Evolutionary conservation across 2,329 filamentous ascomycete genomes (phyloP).

Genomic region (Aspergillus awamori): DNA sequence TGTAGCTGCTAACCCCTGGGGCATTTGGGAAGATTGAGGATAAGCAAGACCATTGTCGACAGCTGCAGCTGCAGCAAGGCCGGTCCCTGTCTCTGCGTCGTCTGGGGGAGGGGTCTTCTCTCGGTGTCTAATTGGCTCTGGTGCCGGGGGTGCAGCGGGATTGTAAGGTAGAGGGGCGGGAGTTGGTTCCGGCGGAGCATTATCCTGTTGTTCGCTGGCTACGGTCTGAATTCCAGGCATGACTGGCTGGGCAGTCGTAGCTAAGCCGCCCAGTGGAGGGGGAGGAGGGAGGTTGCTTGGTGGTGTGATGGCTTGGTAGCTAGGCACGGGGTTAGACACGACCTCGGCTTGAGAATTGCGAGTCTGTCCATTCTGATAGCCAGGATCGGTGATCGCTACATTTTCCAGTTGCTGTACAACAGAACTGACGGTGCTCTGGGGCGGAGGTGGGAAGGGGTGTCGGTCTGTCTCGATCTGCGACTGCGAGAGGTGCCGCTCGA

Average conservation of each 20-base stretch:
- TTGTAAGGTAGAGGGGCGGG: conserved; percentile 64
- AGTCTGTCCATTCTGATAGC: conserved; percentile 50
- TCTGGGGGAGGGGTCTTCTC: conserved; percentile 67
- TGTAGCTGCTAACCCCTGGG: conserved; percentile 16
- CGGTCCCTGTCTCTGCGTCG: conserved; percentile 55
- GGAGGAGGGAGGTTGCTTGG: conserved; percentile 29
- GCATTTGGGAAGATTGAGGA: conserved; percentile 31
- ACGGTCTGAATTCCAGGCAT: conserved; percentile 17
- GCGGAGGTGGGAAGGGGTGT: conserved; percentile 39
- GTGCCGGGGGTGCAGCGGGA: conserved; percentile 66
- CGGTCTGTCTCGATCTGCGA: conserved; percentile 55
- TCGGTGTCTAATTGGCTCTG: conserved; percentile 65
- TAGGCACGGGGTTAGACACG: conserved; percentile 18
- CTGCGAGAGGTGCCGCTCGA: conserved; percentile 38
- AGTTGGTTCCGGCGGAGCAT: conserved; percentile 26
- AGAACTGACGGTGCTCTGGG: conserved; percentile 54
- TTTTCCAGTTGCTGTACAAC: conserved; percentile 67
- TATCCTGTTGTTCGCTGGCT: conserved; percentile 29
- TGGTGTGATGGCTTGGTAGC: conserved; percentile 23
- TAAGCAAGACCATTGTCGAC: conserved; percentile 42
- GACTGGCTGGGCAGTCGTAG: conserved; percentile 20
- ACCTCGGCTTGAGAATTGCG: conserved; percentile 41
- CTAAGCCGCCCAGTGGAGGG: conserved; percentile 26
- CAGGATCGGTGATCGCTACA: conserved; percentile 59
- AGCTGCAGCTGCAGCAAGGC: conserved; percentile 46